Percentiles rank a stretch among this genome's conserved stretches.
Evolutionary conservation across 495 filamentous ascomycete species (phyloP).

Genomic region (Parathielavia hyrcaniae): DNA sequence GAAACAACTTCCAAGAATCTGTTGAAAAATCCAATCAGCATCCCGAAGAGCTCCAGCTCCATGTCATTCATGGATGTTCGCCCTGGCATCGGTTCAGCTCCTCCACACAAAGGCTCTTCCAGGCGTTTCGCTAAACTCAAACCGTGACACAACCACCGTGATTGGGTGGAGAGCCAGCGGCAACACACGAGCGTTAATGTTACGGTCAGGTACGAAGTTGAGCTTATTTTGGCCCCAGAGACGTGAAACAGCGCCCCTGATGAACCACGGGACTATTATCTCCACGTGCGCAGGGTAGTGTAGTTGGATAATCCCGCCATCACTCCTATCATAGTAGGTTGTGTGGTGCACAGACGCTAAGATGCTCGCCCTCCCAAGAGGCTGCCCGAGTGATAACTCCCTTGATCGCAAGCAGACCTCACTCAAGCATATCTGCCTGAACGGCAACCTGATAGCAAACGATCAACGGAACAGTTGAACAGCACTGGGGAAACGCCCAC

Average conservation of each 20-base stretch:
- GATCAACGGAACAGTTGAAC: too few relatives aligned
- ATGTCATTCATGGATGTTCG: not conserved
- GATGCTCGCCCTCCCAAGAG: too few relatives aligned
- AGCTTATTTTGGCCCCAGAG: not conserved
- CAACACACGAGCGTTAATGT: conserved; percentile 1
- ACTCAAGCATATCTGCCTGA: too few relatives aligned
- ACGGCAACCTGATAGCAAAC: too few relatives aligned
- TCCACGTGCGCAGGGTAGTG: too few relatives aligned
- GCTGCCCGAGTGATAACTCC: too few relatives aligned
- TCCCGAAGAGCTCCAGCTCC: conserved; percentile 11
- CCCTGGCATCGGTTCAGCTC: not conserved
- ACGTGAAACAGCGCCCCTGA: conserved; percentile 1
- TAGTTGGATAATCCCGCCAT: too few relatives aligned
- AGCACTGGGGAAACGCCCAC: too few relatives aligned
- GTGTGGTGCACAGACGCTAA: too few relatives aligned
- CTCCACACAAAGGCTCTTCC: not conserved
- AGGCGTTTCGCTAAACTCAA: not conserved
- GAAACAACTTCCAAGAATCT: not conserved
- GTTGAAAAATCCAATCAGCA: conserved; percentile 20
- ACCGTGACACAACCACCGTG: not conserved
- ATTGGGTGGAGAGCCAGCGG: conserved; percentile 4
- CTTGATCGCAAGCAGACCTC: too few relatives aligned
- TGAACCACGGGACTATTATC: not conserved
- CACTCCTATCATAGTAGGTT: too few relatives aligned
- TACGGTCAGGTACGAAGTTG: not conserved